Evolutionary conservation across 169 alveolate genomes (phyloP), one percentile per base, ranked within the genome.

Genomic region (Cryptosporidium canis): DNA sequence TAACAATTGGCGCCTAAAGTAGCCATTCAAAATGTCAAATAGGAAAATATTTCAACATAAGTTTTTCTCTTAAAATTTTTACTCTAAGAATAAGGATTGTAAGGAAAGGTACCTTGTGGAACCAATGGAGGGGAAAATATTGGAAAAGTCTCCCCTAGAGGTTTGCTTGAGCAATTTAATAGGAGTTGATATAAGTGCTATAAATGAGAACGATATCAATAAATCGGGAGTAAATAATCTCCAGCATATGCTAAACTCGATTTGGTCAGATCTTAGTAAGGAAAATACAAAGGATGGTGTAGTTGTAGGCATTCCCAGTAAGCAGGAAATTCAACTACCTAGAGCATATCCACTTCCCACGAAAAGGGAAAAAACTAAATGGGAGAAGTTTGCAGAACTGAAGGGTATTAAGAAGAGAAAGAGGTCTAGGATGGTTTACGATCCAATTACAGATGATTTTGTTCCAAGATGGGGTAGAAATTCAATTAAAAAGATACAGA

Each of bases 361-460:
- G n/a, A 77, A 58, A 24, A 77, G 61, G 24, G 87, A 77, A 77
- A 77, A 77, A 21, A 94, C 96, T 1, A 94, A 91, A 84, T 94
- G 97, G 97, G 97, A 94, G 65, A 94, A 93, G 68, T 94, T 93
- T 87, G 94, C 95, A 72, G 61, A 72, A 18, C 92, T 90, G 56
- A 92, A 91, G 87, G 96, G 96, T 2, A 70, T 94, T 21, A 90
- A 83, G 41, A 90, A 93, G 45, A 84, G 92, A 66, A 94, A 93
- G 83, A 92, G 96, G 63, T 85, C 94, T 11, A 90, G 95, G 83
- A 83, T 93, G 92, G 95, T 94, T 35, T 94, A 71, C 83, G 95
- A 93, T 58, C 93, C 91, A 27, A 85, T 83, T 33, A 83, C 92
- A 0, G 94, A 93, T 43, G 95, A 92, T 18, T 94, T 94, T 92